These are phyloP conservation scores for Aphanocladium album DNA, from an alignment of 2,329 filamentous ascomycete genomes.

Conservation along the genomic window DNA sequence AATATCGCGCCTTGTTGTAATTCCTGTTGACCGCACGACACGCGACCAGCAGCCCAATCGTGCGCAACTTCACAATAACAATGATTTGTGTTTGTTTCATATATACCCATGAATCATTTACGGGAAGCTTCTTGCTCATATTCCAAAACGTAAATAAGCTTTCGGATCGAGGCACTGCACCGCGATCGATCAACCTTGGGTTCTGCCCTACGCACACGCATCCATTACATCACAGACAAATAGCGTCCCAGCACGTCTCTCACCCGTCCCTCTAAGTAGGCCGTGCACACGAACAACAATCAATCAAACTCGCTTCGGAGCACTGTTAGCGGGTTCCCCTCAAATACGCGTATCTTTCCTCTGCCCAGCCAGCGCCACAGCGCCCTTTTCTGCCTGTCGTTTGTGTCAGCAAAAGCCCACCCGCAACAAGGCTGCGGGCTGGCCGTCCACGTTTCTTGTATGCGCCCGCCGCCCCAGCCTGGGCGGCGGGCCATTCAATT, in stretches of 20 bases:
- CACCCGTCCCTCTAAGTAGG: no score
- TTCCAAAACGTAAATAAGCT: background rate
- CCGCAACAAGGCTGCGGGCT: background rate
- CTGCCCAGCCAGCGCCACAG: background rate
- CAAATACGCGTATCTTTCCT: conserved; percentile 1
- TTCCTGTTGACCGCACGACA: no score
- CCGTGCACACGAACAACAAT: no score
- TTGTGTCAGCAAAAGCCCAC: background rate
- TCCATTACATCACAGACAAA: background rate
- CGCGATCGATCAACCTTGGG: background rate
- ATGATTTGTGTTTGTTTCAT: background rate
- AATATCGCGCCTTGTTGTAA: no score
- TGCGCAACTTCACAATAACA: background rate
- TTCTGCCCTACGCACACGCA: background rate
- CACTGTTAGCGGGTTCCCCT: background rate
- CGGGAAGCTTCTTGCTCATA: no score
- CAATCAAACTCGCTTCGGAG: background rate
- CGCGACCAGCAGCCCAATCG: no score
- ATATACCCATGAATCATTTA: no score
- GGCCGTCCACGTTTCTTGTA: background rate
- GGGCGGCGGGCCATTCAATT: background rate
- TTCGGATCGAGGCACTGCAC: background rate
- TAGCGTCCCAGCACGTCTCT: background rate
- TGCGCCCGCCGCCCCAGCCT: background rate
- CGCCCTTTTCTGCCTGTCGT: background rate